Evolutionary conservation across 2,329 filamentous ascomycete species (phyloP), one percentile per base, ranked within the genome.

Genomic region (Nakataea oryzae): DNA sequence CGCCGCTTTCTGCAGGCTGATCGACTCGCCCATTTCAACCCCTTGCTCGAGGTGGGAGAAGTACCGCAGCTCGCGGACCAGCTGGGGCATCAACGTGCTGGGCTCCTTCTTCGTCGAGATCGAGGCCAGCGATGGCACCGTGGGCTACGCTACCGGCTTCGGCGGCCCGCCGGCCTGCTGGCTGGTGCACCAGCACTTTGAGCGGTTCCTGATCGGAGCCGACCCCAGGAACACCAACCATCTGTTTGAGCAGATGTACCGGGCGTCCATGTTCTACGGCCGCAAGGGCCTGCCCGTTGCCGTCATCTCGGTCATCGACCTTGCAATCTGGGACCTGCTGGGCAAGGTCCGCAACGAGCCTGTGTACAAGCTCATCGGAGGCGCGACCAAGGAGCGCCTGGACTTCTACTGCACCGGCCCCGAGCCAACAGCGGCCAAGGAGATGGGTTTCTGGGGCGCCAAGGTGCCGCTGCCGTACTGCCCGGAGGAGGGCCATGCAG

Each of bases 361-460:
- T 13, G 93, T 97, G 55, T 97, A 96, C 80, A 93, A 92, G 74
- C 82, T 97, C 72, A 96, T 97, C 70, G 93, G 93, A 58, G 93
- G 93, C 27, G 89, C 90, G n/a, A 95, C 91, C 62, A 85, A 90
- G 66, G 86, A 93, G 66, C 85, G 88, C 63, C 80, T 97, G 67
- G 79, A 93, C 75, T 97, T 97, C 74, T 97, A 97, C 82, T 97
- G 93, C 81, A 97, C 93, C 1, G 92, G 92, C 0, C 93, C 93
- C 2, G 87, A 93, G 68, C 91, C 93, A 7, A 81, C 81, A 6
- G 86, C 90, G 0, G 91, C 93, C 55, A 90, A 91, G 75, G 80
- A 80, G 3, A 93, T 93, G 86, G 93, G 93, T 1, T 97, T 97
- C 79, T 90, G 86, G 78, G 93, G 91, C 58, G 91, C 87, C 68